A percentile compares a stretch with the other conserved stretches of the same genome.
phyloP scores from a whole-genome alignment of 176 grass and related monocot genomes.

The Eragrostis curvula region DNA sequence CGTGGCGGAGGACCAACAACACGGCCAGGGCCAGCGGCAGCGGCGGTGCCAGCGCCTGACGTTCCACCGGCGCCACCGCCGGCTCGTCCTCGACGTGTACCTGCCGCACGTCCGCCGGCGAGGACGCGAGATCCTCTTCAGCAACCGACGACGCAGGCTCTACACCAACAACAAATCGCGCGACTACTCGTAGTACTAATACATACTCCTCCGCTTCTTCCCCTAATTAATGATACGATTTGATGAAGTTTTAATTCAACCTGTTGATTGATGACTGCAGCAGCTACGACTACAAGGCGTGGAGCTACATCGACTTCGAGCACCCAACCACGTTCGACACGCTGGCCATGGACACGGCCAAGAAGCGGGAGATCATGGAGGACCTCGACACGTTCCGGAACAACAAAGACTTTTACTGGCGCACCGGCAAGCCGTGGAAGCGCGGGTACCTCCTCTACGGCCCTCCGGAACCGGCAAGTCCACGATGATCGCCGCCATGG shows the following conservation, averaged over 20 bases:
- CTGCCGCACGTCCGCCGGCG: constrained; percentile 39
- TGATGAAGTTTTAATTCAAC: too few relatives aligned
- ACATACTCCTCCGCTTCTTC: too few relatives aligned
- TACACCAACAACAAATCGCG: constrained; percentile 43
- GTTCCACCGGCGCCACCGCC: constrained; percentile 49
- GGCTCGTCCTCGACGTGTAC: constrained; percentile 44
- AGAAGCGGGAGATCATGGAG: constrained; percentile 49
- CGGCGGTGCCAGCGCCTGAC: not conserved
- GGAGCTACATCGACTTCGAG: constrained; percentile 51
- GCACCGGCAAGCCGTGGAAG: constrained; percentile 57
- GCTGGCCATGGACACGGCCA: constrained; percentile 45
- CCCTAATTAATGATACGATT: too few relatives aligned
- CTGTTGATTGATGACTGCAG: not conserved
- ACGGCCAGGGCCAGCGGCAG: too few relatives aligned
- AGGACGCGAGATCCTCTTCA: constrained; percentile 38
- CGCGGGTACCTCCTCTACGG: constrained; percentile 52
- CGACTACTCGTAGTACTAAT: too few relatives aligned
- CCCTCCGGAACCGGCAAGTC: constrained; percentile 56
- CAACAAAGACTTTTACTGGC: constrained; percentile 31
- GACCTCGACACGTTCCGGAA: constrained; percentile 53
- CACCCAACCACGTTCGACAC: constrained; percentile 59
- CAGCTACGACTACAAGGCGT: constrained; percentile 17
- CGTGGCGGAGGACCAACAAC: not conserved
- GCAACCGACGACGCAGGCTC: constrained; percentile 41
- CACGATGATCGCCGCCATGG: constrained; percentile 50